These are phyloP conservation scores for Panaeolus cyanescens DNA, from an alignment of 768 basidiomycete genomes.

Conservation along the genomic window DNA sequence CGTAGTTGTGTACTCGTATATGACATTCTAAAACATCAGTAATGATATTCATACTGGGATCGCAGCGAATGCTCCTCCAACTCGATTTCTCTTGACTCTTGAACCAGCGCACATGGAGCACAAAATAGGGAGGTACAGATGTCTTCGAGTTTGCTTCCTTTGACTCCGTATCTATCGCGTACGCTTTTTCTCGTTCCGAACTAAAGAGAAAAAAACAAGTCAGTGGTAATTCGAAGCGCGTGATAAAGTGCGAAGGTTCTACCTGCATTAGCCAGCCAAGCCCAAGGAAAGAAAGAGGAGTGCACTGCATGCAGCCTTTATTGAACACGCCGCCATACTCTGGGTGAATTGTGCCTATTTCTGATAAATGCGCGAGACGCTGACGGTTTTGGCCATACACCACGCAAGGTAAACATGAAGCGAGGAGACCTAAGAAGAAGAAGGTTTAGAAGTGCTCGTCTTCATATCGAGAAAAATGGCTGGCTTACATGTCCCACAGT, in stretches of 20 bases:
- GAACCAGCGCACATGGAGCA: not conserved
- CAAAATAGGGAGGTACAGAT: not conserved
- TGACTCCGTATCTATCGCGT: not conserved
- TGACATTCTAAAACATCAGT: no score
- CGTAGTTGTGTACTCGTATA: no score
- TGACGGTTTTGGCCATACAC: constrained; percentile 41
- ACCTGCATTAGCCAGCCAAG: not conserved
- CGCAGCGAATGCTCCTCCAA: not conserved
- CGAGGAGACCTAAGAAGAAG: constrained; percentile 26
- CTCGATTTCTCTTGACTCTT: constrained; percentile 1
- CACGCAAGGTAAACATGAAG: constrained; percentile 42
- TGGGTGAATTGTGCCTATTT: constrained; percentile 37
- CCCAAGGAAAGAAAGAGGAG: not conserved
- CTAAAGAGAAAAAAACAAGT: not conserved
- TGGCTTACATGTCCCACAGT: constrained; percentile 29
- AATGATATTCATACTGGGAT: not conserved
- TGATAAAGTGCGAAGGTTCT: not conserved
- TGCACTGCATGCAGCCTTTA: not conserved
- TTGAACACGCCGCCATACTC: constrained; percentile 25
- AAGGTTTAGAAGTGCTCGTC: not conserved
- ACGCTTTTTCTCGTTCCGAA: not conserved
- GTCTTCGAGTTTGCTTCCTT: not conserved
- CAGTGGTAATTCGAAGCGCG: not conserved
- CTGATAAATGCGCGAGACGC: constrained; percentile 37
- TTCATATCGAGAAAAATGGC: constrained; percentile 5